Evolutionary conservation across 768 basidiomycete species (phyloP).

Genomic region (Antrodiella citrinella): DNA sequence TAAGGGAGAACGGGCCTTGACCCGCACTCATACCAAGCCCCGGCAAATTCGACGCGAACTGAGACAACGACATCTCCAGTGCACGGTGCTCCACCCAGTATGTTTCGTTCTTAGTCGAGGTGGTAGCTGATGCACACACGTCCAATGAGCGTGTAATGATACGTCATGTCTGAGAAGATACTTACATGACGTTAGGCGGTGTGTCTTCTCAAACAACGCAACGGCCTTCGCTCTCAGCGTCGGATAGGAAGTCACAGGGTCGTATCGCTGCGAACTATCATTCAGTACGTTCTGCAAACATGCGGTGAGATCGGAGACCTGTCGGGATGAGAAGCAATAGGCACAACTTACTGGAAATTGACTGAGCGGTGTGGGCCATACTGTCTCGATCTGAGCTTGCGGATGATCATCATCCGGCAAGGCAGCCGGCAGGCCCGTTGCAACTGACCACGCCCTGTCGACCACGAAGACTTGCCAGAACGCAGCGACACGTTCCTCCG

Average conservation of each 20-base stretch:
- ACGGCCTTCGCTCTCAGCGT: constrained; percentile 43
- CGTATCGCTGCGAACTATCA: not conserved
- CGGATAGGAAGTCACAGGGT: constrained; percentile 1
- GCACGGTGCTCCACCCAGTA: constrained; percentile 34
- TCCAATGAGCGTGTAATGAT: not conserved
- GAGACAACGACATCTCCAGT: constrained; percentile 37
- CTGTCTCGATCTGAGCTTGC: constrained; percentile 43
- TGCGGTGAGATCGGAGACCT: not conserved
- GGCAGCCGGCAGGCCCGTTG: constrained; percentile 44
- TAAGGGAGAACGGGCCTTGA: constrained; percentile 22
- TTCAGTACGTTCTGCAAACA: not conserved
- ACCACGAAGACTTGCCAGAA: constrained; percentile 60
- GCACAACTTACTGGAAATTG: constrained; percentile 21
- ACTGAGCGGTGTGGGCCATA: constrained; percentile 34
- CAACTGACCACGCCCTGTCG: constrained; percentile 54
- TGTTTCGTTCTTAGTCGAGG: constrained; percentile 13
- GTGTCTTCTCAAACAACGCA: constrained; percentile 45
- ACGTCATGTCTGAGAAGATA: constrained; percentile 4
- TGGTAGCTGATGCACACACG: not conserved
- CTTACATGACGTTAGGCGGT: constrained; percentile 34
- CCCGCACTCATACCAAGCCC: constrained; percentile 16
- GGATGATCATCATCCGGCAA: constrained; percentile 42
- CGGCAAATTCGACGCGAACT: constrained; percentile 35
- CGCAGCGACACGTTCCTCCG: constrained; percentile 39
- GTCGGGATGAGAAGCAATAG: not conserved